Conservation (phyloP, 495 filamentous ascomycete species). For the Hyaloscypha finlandica region DNA sequence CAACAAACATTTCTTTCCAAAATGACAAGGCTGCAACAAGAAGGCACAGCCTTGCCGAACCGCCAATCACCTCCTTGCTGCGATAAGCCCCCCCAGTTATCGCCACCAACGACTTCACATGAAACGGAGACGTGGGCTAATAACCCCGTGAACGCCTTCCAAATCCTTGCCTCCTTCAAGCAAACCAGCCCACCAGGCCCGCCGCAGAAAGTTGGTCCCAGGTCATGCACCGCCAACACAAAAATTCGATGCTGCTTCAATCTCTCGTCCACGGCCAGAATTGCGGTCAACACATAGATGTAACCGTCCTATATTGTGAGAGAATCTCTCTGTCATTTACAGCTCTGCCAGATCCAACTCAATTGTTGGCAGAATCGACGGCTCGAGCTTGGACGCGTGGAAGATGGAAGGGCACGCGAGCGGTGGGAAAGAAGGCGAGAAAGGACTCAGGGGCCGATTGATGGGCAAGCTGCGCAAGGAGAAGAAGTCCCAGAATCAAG, state of each 20-base stretch:
- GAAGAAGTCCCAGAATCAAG: constrained; percentile 15
- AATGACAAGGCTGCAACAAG: neutral
- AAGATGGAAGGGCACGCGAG: constrained; percentile 24
- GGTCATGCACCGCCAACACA: constrained; percentile 10
- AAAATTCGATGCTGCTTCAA: neutral
- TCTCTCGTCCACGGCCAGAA: neutral
- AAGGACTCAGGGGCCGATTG: constrained; percentile 26
- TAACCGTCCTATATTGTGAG: neutral
- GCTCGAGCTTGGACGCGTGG: neutral
- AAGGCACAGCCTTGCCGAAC: neutral
- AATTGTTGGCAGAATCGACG: constrained; percentile 2
- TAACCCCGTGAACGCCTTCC: neutral
- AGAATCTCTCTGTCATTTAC: neutral
- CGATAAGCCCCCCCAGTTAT: neutral
- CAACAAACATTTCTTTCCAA: too few relatives aligned
- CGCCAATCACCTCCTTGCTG: neutral
- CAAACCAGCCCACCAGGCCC: neutral
- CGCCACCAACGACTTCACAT: neutral
- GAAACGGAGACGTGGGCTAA: neutral
- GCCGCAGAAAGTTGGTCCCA: constrained; percentile 2
- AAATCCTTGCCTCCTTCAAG: neutral
- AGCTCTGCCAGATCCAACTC: neutral
- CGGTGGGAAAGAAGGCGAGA: constrained; percentile 27
- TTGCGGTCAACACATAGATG: neutral
- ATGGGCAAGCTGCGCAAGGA: constrained; percentile 32